Base-by-base conservation (phyloP, 495 filamentous ascomycete genomes). In the Xeromyces bisporus region DNA sequence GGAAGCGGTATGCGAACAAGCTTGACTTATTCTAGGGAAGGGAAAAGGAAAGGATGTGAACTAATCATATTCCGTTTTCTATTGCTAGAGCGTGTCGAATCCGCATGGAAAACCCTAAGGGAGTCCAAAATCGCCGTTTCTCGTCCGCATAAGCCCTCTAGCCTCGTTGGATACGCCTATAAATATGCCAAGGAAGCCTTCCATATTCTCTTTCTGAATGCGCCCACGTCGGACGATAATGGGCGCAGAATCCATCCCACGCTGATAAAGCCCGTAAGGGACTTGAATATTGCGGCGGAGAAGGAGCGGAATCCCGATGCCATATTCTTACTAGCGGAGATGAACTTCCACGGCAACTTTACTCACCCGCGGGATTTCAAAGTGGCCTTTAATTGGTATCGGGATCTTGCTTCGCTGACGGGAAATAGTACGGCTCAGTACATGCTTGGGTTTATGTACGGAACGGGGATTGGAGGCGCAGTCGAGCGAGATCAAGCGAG, bases 271-370 rank as follows among this genome's bases (percentile, higher is more conserved):
- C 85, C 82, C 1, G 77, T 92, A 23, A 63, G 65, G 31, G 64
- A 87, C 27, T 62, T 99, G 33, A 68, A 81, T 43, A 60, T 70
- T 23, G 82, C 91, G 14, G 80, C 81, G 17, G 56, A 71, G 15
- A 58, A 76, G 36, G 75, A 77, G 33, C 33, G 48, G 12, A 80
- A 89, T 45, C 62, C 81, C 2, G 89, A 96, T 52, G 91, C 91
- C 15, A 75, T 94, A 28, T 93, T 77, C 48, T 60, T 92, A 11
- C 61, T 99, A 11, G 91, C 81, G 18, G 81, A 96, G 53, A 78
- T 96, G 73, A 93, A 85, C 51, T 93, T 94, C 53, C 83, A 89
- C 48, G 91, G 89, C 51, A 93, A 94, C 52, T 96, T 71, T 54
- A 75, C 83, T 4, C 68, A 94, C 50, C 86, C 89, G 2, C 67